These are phyloP conservation scores for Hypsizygus marmoreus DNA, from an alignment of 768 basidiomycete genomes.

Conservation along the genomic window DNA sequence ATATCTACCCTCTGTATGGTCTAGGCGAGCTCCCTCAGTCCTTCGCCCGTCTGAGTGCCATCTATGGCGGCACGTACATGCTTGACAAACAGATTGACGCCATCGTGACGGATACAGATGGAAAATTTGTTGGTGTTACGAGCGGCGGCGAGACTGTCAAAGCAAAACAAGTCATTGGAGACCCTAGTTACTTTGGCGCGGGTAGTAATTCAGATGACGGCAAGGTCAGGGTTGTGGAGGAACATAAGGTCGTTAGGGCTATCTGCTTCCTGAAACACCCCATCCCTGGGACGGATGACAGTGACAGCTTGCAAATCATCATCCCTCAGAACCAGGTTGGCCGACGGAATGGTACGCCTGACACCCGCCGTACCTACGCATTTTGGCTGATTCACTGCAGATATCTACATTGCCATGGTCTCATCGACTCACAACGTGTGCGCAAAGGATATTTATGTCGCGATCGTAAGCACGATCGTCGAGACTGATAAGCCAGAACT, in stretches of 20 bases:
- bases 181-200: conserved; percentile 95
- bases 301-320: conserved; percentile 95
- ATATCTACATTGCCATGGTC: conserved; percentile 98
- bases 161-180: conserved; percentile 97
- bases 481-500: conserved; percentile 91
- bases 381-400: conserved; percentile 40
- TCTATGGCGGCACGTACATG: conserved; percentile 99
- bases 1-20: conserved; percentile 98
- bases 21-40: conserved; percentile 99
- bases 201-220: conserved; percentile 64
- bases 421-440: conserved; percentile 98
- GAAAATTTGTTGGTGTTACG: conserved; percentile 92
- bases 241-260: conserved; percentile 92
- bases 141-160: conserved; percentile 90
- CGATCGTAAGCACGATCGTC: conserved; percentile 97
- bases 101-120: conserved; percentile 82
- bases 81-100: conserved; percentile 93
- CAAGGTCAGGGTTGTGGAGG: conserved; percentile 87
- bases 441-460: conserved; percentile 92
- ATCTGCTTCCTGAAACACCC: conserved; percentile 99
- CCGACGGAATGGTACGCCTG: conserved; percentile 79
- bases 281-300: conserved; percentile 94
- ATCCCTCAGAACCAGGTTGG: conserved; percentile 98
- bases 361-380: neutral
- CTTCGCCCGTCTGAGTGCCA: conserved; percentile 96